A percentile compares a stretch with the other conserved stretches of the same genome.
Evolutionary conservation across 192 early-diverging fungal species (phyloP).

Genomic region (Coemansia sp.): DNA sequence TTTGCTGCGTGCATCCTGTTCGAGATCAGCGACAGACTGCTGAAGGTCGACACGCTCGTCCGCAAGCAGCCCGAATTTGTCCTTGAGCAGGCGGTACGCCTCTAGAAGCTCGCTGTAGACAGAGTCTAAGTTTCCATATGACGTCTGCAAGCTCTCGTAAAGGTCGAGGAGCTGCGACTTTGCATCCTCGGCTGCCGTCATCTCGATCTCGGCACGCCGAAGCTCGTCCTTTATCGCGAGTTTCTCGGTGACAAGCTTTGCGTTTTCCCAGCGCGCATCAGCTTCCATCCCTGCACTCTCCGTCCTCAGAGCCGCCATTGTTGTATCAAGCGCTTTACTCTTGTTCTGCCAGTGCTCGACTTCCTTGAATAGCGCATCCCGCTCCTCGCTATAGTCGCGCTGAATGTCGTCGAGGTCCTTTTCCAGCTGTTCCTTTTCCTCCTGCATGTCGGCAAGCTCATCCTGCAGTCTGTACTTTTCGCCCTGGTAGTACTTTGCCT

Average conservation of each 20-base stretch:
- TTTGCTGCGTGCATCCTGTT: conserved; percentile 6
- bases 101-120: conserved; percentile 44
- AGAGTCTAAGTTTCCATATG: conserved; percentile 32
- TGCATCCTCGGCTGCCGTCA: conserved; percentile 40
- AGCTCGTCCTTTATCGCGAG: conserved; percentile 51
- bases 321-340: conserved; percentile 36
- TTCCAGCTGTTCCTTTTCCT: conserved; percentile 45
- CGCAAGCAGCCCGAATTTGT: conserved; percentile 26
- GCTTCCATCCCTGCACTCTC: conserved; percentile 43
- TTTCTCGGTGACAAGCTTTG: conserved; percentile 49
- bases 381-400: conserved; percentile 50
- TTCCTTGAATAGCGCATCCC: conserved; percentile 41
- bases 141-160: conserved; percentile 38
- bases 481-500: conserved; percentile 56
- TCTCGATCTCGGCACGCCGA: conserved; percentile 49
- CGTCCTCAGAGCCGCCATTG: conserved; percentile 23
- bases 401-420: conserved; percentile 56
- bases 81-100: conserved; percentile 46
- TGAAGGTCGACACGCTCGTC: conserved; percentile 22
- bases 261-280: conserved; percentile 46
- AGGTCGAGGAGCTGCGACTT: conserved; percentile 41
- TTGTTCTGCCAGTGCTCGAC: conserved; percentile 50
- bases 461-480: conserved; percentile 56
- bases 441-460: conserved; percentile 33
- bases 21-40: conserved; percentile 15